Conservation (phyloP, 352 stramenopile genomes). For the Vaucheria bursata region DNA sequence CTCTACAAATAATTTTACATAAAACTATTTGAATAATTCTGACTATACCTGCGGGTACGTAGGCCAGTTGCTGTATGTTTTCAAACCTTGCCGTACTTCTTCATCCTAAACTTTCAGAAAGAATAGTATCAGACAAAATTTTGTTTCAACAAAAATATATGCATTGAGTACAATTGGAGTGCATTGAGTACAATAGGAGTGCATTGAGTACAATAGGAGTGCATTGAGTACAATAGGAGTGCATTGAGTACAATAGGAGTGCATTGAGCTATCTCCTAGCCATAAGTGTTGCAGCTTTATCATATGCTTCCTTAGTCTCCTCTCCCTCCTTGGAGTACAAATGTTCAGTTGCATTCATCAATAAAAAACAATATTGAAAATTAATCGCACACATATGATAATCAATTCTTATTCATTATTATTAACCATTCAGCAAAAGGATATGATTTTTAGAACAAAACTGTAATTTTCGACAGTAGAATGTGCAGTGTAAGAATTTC, state of each 20-base stretch:
- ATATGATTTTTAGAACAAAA: not conserved
- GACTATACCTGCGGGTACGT: slow-evolving; percentile 89
- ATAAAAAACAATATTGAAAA: slow-evolving; percentile 13
- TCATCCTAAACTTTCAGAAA: slow-evolving; percentile 21
- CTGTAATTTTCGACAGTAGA: not conserved
- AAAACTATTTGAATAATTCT: no score
- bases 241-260: not conserved
- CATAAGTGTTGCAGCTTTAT: no score
- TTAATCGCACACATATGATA: not conserved
- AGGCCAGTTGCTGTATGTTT: slow-evolving; percentile 89
- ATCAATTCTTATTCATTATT: not conserved
- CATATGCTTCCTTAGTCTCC: no score
- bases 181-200: not conserved
- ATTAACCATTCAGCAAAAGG: not conserved
- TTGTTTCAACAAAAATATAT: not conserved
- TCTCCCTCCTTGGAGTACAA: no score
- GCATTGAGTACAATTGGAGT: not conserved
- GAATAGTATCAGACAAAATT: not conserved
- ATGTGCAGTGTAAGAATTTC: not conserved
- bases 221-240: not conserved
- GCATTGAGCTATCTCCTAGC: not conserved
- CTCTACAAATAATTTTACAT: no score
- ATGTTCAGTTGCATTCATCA: not conserved
- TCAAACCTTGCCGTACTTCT: slow-evolving; percentile 86
- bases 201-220: not conserved